A percentile compares a stretch with the other conserved stretches of the same genome.
These are phyloP conservation scores for Calonectria pseudoreteaudii DNA, from an alignment of 2,329 filamentous ascomycete species.

Conservation along the genomic window DNA sequence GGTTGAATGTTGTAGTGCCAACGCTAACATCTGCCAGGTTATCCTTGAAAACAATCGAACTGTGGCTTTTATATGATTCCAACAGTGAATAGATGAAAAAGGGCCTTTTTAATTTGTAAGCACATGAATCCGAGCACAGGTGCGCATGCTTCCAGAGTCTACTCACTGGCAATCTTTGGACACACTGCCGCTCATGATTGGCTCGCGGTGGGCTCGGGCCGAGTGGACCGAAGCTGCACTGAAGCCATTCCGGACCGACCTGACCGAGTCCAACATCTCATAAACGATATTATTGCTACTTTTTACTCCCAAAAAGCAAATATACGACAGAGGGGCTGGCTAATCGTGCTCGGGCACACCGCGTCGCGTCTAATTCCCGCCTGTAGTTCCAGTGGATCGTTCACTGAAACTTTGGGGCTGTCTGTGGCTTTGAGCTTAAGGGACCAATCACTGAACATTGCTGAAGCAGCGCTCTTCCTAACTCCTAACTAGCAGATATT, in stretches of 20 bases:
- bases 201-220: not conserved
- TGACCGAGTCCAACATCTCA: not conserved
- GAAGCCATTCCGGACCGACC: not conserved
- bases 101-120: not conserved
- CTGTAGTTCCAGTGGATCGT: not conserved
- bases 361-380: not conserved
- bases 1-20: not conserved
- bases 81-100: not conserved
- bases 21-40: not conserved
- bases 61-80: not conserved
- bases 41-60: not conserved
- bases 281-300: not conserved
- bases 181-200: not conserved
- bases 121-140: not conserved
- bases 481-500: too few species aligned
- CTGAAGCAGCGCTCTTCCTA: too few species aligned
- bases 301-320: not conserved
- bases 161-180: not conserved
- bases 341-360: not conserved
- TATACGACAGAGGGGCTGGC: not conserved
- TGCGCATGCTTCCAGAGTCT: not conserved
- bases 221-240: not conserved
- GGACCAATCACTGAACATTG: too few species aligned
- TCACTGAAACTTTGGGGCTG: not conserved
- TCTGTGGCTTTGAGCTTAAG: too few species aligned